Percentiles rank a stretch among this genome's conserved stretches.
Evolutionary conservation across 768 basidiomycete genomes (phyloP).

Genomic region (Strobilomyces dryophilus): DNA sequence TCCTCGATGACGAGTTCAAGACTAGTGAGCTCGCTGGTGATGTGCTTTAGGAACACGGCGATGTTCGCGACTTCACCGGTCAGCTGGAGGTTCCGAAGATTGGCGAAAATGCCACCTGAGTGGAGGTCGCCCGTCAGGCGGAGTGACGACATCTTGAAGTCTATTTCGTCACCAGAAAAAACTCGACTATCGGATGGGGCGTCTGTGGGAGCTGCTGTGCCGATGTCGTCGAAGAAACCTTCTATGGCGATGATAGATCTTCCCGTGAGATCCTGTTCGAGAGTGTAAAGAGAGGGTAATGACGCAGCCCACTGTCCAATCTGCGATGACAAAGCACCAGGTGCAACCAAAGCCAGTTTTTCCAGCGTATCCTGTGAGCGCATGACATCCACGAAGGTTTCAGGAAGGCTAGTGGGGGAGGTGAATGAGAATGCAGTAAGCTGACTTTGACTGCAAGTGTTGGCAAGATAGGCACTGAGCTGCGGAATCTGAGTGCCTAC

Average conservation of each 20-base stretch:
- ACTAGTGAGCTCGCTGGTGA: slow-evolving; percentile 59
- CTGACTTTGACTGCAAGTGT: slow-evolving; percentile 59
- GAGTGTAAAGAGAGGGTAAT: slow-evolving; percentile 54
- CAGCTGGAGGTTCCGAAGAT: slow-evolving; percentile 57
- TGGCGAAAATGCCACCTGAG: slow-evolving; percentile 52
- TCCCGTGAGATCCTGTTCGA: slow-evolving; percentile 71
- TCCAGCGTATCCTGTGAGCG: slow-evolving; percentile 56
- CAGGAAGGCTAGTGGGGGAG: slow-evolving; percentile 66
- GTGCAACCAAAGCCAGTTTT: slow-evolving; percentile 62
- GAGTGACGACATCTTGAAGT: slow-evolving; percentile 69
- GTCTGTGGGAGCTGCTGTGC: slow-evolving; percentile 67
- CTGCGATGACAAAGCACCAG: slow-evolving; percentile 65
- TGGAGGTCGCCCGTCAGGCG: slow-evolving; percentile 59
- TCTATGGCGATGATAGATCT: slow-evolving; percentile 67
- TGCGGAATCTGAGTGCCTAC: slow-evolving; percentile 54
- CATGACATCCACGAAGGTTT: slow-evolving; percentile 64
- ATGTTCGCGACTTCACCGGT: slow-evolving; percentile 70
- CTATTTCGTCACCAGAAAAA: slow-evolving; percentile 73
- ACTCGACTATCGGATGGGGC: slow-evolving; percentile 72
- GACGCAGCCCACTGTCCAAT: slow-evolving; percentile 74
- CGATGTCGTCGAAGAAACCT: slow-evolving; percentile 73
- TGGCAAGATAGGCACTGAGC: slow-evolving; percentile 57
- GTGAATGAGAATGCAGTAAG: slow-evolving; percentile 67
- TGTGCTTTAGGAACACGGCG: slow-evolving; percentile 65
- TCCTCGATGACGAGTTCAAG: slow-evolving; percentile 79